Conservation (phyloP, 805 yeast genomes). For the Candida ipomoeae region DNA sequence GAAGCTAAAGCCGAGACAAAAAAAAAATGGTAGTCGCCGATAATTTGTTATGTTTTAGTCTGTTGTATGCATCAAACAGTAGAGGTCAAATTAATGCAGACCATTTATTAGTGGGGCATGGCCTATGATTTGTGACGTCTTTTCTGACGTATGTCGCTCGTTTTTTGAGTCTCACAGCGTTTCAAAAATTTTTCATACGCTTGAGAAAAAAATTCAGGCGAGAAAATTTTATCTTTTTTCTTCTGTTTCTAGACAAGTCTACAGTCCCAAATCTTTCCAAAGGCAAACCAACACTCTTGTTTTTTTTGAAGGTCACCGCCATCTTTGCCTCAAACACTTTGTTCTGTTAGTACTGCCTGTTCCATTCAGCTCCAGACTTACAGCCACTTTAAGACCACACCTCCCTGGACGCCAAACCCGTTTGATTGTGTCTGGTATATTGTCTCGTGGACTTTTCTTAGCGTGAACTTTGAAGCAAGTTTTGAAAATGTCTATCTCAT, state of each 20-base stretch:
- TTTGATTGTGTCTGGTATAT: background rate
- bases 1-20: background rate
- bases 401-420: background rate
- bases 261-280: conserved; percentile 1
- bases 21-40: background rate
- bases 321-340: background rate
- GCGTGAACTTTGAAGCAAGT: background rate
- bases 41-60: background rate
- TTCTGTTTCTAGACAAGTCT: conserved; percentile 3
- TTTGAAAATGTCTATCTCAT: conserved; percentile 26
- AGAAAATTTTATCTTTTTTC: conserved; percentile 3
- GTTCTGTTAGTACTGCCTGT: conserved; percentile 3
- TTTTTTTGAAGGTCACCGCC: background rate
- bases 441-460: background rate
- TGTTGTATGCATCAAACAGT: background rate
- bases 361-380: background rate
- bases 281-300: background rate
- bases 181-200: conserved; percentile 5
- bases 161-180: conserved; percentile 2
- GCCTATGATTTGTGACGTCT: conserved; percentile 4
- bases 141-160: conserved; percentile 2
- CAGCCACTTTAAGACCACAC: background rate
- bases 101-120: background rate
- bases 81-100: background rate
- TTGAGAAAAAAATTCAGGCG: conserved; percentile 5